phyloP scores from a whole-genome alignment of 139 green algal species.

The Choricystis sp. region DNA sequence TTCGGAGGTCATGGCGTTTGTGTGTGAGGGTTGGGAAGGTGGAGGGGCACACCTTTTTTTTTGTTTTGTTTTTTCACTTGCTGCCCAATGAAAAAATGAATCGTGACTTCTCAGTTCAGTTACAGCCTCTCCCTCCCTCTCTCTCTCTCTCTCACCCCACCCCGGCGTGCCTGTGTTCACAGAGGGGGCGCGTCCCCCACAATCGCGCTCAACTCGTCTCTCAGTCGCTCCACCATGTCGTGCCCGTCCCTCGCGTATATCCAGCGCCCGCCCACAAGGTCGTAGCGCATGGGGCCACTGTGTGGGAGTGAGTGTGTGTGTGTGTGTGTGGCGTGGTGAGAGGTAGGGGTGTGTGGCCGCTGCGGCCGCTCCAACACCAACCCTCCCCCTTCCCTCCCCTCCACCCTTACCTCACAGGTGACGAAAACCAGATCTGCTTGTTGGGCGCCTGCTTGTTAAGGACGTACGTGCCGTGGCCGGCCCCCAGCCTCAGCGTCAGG shows the following conservation, averaged over 20 bases:
- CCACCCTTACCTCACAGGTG: constrained; percentile 51
- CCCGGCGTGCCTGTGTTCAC: neutral
- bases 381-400: neutral
- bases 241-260: constrained; percentile 52
- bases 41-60: too few relatives aligned
- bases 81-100: too few relatives aligned
- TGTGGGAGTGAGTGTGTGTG: neutral
- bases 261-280: constrained; percentile 42
- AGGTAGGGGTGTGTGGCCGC: too few relatives aligned
- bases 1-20: too few relatives aligned
- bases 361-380: too few relatives aligned
- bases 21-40: too few relatives aligned
- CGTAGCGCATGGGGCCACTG: constrained; percentile 34
- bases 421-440: constrained; percentile 91
- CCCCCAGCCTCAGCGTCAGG: constrained; percentile 57
- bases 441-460: constrained; percentile 97
- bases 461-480: constrained; percentile 72
- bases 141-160: neutral
- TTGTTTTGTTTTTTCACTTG: neutral
- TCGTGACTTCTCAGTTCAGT: neutral
- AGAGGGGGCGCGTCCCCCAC: constrained; percentile 8
- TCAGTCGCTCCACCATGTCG: constrained; percentile 39
- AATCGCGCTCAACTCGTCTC: constrained; percentile 40
- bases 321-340: neutral
- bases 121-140: neutral